These are phyloP conservation scores for Penicillium canariense DNA, from an alignment of 495 filamentous ascomycete species.

Conservation along the genomic window DNA sequence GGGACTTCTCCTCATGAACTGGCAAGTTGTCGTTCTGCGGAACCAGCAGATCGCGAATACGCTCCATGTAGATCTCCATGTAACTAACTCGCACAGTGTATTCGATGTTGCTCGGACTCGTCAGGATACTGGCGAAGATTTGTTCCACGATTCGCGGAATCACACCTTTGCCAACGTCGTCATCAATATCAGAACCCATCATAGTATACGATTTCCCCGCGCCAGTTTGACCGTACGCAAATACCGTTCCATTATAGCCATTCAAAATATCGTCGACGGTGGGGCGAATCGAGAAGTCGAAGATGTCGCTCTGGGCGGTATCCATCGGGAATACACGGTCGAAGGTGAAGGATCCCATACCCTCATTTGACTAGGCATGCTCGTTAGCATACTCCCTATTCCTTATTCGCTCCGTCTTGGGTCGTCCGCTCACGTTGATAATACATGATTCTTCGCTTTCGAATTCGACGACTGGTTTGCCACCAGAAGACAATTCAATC, in stretches of 20 bases:
- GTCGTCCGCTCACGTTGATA: constrained; percentile 63
- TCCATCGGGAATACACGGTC: constrained; percentile 95
- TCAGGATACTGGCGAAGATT: constrained; percentile 91
- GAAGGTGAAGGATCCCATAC: constrained; percentile 85
- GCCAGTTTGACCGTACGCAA: constrained; percentile 97
- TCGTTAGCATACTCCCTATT: constrained; percentile 9
- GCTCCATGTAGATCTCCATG: constrained; percentile 99
- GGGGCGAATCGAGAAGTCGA: constrained; percentile 92
- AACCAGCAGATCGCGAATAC: constrained; percentile 86
- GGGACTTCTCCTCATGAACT: constrained; percentile 93
- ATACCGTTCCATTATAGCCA: constrained; percentile 98
- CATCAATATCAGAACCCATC: constrained; percentile 97
- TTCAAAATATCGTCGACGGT: constrained; percentile 98
- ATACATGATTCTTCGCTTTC: constrained; percentile 85
- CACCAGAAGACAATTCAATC: constrained; percentile 82
- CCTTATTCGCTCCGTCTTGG: background rate
- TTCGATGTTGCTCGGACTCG: constrained; percentile 89
- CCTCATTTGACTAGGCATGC: constrained; percentile 69
- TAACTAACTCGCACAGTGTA: constrained; percentile 97
- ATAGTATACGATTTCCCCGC: constrained; percentile 99
- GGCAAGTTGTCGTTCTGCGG: constrained; percentile 95
- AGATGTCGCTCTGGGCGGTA: constrained; percentile 84
- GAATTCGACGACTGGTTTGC: constrained; percentile 86
- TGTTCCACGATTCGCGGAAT: constrained; percentile 98
- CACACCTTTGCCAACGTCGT: constrained; percentile 83